phyloP scores from a whole-genome alignment of 495 filamentous ascomycete genomes.

The Tuber aestivum region DNA sequence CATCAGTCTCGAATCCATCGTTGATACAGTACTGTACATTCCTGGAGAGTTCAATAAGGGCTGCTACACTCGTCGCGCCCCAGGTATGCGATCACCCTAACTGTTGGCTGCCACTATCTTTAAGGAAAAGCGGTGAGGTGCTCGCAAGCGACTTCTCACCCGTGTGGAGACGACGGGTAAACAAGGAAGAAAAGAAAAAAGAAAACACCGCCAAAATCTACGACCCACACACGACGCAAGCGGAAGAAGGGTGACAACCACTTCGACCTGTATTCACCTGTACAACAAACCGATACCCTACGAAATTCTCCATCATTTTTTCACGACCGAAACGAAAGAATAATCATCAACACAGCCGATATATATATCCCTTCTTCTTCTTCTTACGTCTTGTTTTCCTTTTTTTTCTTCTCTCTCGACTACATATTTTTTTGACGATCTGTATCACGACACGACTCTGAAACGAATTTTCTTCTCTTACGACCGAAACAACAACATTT shows the following conservation, averaged over 20 bases:
- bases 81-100: slow-evolving; percentile 36
- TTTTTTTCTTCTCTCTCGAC: slow-evolving; percentile 12
- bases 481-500: slow-evolving; percentile 32
- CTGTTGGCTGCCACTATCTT: slow-evolving; percentile 31
- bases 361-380: slow-evolving; percentile 28
- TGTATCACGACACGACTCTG: slow-evolving; percentile 36
- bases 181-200: slow-evolving; percentile 9
- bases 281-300: slow-evolving; percentile 28
- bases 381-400: slow-evolving; percentile 30
- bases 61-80: slow-evolving; percentile 18
- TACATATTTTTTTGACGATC: slow-evolving; percentile 33
- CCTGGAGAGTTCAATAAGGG: slow-evolving; percentile 32
- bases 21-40: slow-evolving; percentile 19
- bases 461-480: slow-evolving; percentile 39
- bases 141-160: slow-evolving; percentile 28
- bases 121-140: slow-evolving; percentile 32
- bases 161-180: slow-evolving; percentile 21
- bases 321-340: slow-evolving; percentile 32
- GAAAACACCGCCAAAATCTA: slow-evolving; percentile 2
- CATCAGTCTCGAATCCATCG: slow-evolving; percentile 13
- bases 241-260: neutral
- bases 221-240: neutral
- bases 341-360: slow-evolving; percentile 27
- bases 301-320: slow-evolving; percentile 16
- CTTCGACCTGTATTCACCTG: slow-evolving; percentile 13